These are phyloP conservation scores for Fusarium sp. DNA, from an alignment of 2,329 filamentous ascomycete species.

Conservation along the genomic window DNA sequence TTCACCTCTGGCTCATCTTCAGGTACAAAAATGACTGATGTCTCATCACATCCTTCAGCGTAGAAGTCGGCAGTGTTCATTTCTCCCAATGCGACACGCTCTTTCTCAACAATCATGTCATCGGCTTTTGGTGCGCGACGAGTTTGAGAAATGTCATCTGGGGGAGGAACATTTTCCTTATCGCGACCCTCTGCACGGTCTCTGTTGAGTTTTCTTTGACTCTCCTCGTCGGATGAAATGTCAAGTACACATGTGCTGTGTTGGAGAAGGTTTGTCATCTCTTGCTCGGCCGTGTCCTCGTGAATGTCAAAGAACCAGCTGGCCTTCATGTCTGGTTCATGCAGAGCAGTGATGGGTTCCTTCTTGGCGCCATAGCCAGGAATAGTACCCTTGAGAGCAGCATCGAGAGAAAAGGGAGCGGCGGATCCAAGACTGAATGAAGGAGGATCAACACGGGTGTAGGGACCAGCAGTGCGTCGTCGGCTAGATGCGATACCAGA, in stretches of 20 bases:
- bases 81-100: conserved; percentile 71
- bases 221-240: conserved; percentile 88
- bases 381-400: conserved; percentile 80
- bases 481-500: conserved; percentile 73
- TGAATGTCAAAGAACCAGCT: conserved; percentile 95
- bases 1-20: conserved; percentile 56
- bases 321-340: conserved; percentile 62
- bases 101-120: conserved; percentile 69
- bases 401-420: conserved; percentile 83
- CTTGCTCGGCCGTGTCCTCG: conserved; percentile 88
- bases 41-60: conserved; percentile 69
- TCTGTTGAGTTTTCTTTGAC: conserved; percentile 59
- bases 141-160: conserved; percentile 68
- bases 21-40: conserved; percentile 68
- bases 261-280: conserved; percentile 91
- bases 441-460: conserved; percentile 76
- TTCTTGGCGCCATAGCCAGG: conserved; percentile 60
- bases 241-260: conserved; percentile 88
- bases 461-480: conserved; percentile 68
- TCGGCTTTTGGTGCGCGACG: conserved; percentile 50
- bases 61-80: conserved; percentile 74
- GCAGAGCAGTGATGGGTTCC: conserved; percentile 41
- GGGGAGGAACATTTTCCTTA: conserved; percentile 93
- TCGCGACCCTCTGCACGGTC: conserved; percentile 69
- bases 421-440: conserved; percentile 61